Evolutionary conservation across 495 filamentous ascomycete species (phyloP).

Genomic region (Thermothielavioides terrestris): DNA sequence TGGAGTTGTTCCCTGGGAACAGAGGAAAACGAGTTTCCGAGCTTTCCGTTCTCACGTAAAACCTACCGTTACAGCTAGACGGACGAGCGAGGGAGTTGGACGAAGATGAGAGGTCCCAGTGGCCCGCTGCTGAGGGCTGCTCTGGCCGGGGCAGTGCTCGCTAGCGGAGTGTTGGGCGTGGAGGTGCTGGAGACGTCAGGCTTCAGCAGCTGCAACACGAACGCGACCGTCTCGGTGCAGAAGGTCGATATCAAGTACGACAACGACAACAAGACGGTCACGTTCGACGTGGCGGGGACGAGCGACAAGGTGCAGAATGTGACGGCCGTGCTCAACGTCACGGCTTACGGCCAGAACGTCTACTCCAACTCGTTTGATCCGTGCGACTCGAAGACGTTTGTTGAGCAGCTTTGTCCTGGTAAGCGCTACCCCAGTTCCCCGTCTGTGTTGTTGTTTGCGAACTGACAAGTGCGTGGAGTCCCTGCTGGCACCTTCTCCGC

Average conservation of each 20-base stretch:
- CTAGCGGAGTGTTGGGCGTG: slow-evolving; percentile 41
- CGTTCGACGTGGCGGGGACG: slow-evolving; percentile 76
- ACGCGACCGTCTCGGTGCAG: slow-evolving; percentile 60
- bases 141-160: slow-evolving; percentile 27
- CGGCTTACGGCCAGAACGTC: slow-evolving; percentile 76
- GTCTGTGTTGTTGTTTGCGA: slow-evolving; percentile 15
- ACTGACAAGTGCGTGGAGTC: slow-evolving; percentile 46
- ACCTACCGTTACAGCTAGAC: not conserved
- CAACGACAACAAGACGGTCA: slow-evolving; percentile 57
- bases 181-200: slow-evolving; percentile 74
- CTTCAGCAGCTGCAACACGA: slow-evolving; percentile 63
- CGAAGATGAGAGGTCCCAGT: slow-evolving; percentile 13
- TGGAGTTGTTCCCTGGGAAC: not conserved
- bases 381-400: slow-evolving; percentile 55
- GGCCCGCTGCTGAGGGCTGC: slow-evolving; percentile 27
- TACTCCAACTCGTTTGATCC: slow-evolving; percentile 79
- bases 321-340: slow-evolving; percentile 66
- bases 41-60: no score
- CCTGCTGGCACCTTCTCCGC: slow-evolving; percentile 68
- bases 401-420: slow-evolving; percentile 77
- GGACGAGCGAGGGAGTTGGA: not conserved
- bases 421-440: slow-evolving; percentile 24
- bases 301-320: slow-evolving; percentile 72
- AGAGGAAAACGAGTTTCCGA: not conserved
- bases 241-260: slow-evolving; percentile 73